Evolutionary conservation across 495 filamentous ascomycete species (phyloP).

Genomic region (Choiromyces venosus): DNA sequence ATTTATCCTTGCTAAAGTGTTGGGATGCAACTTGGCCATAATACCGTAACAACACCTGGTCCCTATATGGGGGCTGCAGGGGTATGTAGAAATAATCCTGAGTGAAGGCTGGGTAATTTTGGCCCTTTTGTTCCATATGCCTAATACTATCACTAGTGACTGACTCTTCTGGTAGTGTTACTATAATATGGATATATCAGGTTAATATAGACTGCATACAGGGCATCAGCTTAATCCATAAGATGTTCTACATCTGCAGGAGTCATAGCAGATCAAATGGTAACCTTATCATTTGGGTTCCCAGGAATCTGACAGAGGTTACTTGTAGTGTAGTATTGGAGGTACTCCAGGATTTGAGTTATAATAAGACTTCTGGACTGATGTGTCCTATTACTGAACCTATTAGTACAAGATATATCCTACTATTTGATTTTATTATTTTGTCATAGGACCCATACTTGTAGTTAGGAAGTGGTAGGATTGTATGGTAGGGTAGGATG

Average conservation of each 20-base stretch:
- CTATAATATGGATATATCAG: constrained; percentile 13
- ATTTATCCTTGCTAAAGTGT: too few relatives aligned
- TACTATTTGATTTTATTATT: not conserved
- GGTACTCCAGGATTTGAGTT: constrained; percentile 30
- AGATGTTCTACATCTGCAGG: constrained; percentile 25
- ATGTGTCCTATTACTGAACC: constrained; percentile 27
- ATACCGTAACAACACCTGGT: too few relatives aligned
- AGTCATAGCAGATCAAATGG: constrained; percentile 20
- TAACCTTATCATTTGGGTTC: constrained; percentile 13
- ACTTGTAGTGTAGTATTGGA: constrained; percentile 5
- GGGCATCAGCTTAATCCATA: constrained; percentile 18
- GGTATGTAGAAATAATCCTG: too few relatives aligned
- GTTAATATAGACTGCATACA: constrained; percentile 25
- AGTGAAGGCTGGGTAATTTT: too few relatives aligned
- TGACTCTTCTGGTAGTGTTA: not conserved
- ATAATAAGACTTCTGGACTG: constrained; percentile 23
- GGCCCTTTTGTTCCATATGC: too few relatives aligned
- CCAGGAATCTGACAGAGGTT: constrained; percentile 2
- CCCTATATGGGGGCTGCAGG: too few relatives aligned
- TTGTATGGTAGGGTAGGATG: too few relatives aligned
- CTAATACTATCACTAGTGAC: constrained; percentile 19
- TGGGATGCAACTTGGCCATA: too few relatives aligned
- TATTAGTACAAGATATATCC: constrained; percentile 19
- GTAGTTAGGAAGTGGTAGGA: too few relatives aligned
- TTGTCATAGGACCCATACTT: too few relatives aligned